phyloP scores from a whole-genome alignment of 805 yeast genomes.

The Metschnikowia koreensis region DNA sequence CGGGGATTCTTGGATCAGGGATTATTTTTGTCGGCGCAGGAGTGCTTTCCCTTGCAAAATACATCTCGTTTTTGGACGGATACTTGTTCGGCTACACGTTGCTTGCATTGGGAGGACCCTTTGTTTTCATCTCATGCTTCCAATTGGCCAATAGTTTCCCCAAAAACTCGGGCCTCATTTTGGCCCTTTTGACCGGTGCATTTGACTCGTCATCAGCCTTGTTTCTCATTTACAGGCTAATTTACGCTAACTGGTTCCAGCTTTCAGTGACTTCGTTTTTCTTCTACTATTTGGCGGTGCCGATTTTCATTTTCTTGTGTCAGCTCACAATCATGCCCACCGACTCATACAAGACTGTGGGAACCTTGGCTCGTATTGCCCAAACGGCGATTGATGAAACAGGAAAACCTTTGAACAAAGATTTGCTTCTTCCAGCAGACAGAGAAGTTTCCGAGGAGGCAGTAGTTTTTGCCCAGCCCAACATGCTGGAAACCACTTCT shows the following conservation, averaged over 20 bases:
- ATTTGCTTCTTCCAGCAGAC: slow-evolving; percentile 38
- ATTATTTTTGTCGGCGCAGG: slow-evolving; percentile 58
- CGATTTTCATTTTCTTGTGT: slow-evolving; percentile 70
- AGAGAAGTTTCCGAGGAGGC: slow-evolving; percentile 32
- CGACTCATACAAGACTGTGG: slow-evolving; percentile 70
- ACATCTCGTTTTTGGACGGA: slow-evolving; percentile 49
- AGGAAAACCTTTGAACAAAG: slow-evolving; percentile 55
- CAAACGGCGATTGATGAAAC: slow-evolving; percentile 74
- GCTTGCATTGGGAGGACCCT: slow-evolving; percentile 90
- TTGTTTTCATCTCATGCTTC: slow-evolving; percentile 85
- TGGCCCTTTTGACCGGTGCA: slow-evolving; percentile 89
- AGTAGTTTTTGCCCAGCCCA: slow-evolving; percentile 28
- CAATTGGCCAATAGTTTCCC: slow-evolving; percentile 89
- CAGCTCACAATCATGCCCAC: slow-evolving; percentile 80
- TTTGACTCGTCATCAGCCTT: slow-evolving; percentile 92
- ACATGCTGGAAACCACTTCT: slow-evolving; percentile 41
- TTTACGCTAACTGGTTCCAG: slow-evolving; percentile 46
- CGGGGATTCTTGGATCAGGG: slow-evolving; percentile 71
- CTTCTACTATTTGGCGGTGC: slow-evolving; percentile 65
- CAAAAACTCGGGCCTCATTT: slow-evolving; percentile 69
- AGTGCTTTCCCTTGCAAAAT: slow-evolving; percentile 40
- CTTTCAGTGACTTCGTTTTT: slow-evolving; percentile 61
- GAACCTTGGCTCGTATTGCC: slow-evolving; percentile 62
- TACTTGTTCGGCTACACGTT: slow-evolving; percentile 71
- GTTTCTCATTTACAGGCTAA: slow-evolving; percentile 68